Evolutionary conservation across 2,329 filamentous ascomycete genomes (phyloP).

Genomic region (Aspergillus floridensis): DNA sequence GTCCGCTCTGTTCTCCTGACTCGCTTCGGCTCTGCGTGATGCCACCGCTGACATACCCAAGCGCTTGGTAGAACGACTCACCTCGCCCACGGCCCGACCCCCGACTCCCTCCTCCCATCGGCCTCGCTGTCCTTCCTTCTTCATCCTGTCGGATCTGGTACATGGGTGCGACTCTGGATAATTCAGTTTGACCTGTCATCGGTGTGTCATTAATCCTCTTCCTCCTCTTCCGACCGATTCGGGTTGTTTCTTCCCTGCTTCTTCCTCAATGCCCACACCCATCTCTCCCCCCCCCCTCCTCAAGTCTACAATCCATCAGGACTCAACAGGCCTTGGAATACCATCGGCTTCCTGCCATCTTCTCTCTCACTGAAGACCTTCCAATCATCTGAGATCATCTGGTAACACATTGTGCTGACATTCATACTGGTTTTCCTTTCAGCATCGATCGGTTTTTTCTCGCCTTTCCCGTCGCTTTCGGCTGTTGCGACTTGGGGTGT

Average conservation of each 20-base stretch:
- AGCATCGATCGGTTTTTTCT: slow-evolving; percentile 28
- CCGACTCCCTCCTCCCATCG: slow-evolving; percentile 19
- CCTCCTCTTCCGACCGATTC: slow-evolving; percentile 36
- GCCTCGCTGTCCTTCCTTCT: slow-evolving; percentile 22
- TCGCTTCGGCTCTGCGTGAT: slow-evolving; percentile 28
- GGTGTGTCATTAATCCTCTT: slow-evolving; percentile 34
- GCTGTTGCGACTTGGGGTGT: slow-evolving; percentile 35
- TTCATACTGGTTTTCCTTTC: slow-evolving; percentile 17
- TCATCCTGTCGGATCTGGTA: slow-evolving; percentile 18
- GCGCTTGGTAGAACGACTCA: slow-evolving; percentile 36
- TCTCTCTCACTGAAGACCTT: slow-evolving; percentile 15
- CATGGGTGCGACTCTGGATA: slow-evolving; percentile 33
- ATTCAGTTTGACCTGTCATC: slow-evolving; percentile 26
- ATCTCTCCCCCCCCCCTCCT: slow-evolving; percentile 8
- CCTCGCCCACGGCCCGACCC: slow-evolving; percentile 22
- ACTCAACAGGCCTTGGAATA: slow-evolving; percentile 23
- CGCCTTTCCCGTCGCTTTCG: slow-evolving; percentile 33
- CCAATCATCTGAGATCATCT: slow-evolving; percentile 16
- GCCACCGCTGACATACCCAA: slow-evolving; percentile 41
- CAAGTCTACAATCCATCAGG: slow-evolving; percentile 30
- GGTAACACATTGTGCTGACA: slow-evolving; percentile 29
- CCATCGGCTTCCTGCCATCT: slow-evolving; percentile 19
- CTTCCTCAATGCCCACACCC: slow-evolving; percentile 19
- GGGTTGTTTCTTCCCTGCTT: slow-evolving; percentile 28
- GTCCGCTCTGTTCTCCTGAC: slow-evolving; percentile 15